Conservation (phyloP, 306 rosid species). For the Corylus avellana region DNA sequence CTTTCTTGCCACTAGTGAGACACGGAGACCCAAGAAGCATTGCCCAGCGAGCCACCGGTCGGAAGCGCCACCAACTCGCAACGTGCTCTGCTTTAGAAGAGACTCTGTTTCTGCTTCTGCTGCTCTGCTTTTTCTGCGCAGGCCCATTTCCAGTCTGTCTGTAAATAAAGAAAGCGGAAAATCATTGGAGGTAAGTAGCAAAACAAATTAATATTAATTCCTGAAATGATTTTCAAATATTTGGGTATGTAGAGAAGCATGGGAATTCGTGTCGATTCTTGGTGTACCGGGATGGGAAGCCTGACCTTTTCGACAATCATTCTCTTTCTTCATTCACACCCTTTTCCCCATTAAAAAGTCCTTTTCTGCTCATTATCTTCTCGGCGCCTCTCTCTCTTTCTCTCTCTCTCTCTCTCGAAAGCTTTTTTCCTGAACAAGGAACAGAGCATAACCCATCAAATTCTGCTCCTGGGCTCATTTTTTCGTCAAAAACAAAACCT, state of each 20-base stretch:
- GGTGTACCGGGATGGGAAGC: slow-evolving; percentile 51
- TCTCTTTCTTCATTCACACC: slow-evolving; percentile 27
- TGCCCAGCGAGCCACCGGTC: slow-evolving; percentile 25
- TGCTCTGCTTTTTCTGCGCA: slow-evolving; percentile 30
- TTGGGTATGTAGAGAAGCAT: not conserved
- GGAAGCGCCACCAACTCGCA: slow-evolving; percentile 30
- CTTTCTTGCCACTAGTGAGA: slow-evolving; percentile 25
- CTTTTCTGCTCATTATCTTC: slow-evolving; percentile 24
- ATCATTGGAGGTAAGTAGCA: slow-evolving; percentile 29
- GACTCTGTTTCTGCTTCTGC: not conserved
- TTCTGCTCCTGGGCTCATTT: not conserved
- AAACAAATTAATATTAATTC: not conserved
- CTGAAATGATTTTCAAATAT: not conserved
- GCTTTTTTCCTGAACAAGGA: slow-evolving; percentile 8
- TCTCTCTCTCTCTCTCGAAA: slow-evolving; percentile 4
- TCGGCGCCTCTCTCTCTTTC: slow-evolving; percentile 21
- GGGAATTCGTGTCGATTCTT: slow-evolving; percentile 49
- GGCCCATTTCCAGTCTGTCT: slow-evolving; percentile 53
- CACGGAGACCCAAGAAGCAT: slow-evolving; percentile 31
- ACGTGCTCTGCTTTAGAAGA: slow-evolving; percentile 25
- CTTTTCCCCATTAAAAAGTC: slow-evolving; percentile 33
- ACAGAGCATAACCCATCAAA: not conserved
- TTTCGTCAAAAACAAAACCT: not conserved
- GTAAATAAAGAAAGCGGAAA: slow-evolving; percentile 22
- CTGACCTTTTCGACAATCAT: slow-evolving; percentile 43